A percentile compares a stretch with the other conserved stretches of the same genome.
Conservation (phyloP, 345 rosid species). For the Eucalyptus marginata region DNA sequence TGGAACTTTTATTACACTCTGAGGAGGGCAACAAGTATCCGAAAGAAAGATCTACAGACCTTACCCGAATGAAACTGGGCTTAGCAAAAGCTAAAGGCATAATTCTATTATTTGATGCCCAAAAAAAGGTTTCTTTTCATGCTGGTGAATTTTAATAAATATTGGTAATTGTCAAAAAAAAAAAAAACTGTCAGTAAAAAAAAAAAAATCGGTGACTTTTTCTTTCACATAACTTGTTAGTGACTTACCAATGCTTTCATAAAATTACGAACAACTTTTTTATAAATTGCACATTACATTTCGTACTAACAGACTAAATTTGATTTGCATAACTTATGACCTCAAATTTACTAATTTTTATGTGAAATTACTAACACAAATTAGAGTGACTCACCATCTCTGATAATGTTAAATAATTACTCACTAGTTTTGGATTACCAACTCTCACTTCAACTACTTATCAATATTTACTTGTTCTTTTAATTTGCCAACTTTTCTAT, state of each 20-base stretch:
- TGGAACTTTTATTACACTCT: too few relatives aligned
- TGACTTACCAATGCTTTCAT: background rate
- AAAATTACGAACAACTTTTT: background rate
- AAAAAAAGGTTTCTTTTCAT: background rate
- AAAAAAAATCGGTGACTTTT: background rate
- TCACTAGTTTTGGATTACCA: background rate
- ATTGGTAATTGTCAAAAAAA: background rate
- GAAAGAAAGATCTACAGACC: background rate
- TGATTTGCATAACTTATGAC: background rate
- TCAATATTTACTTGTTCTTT: rapidly evolving
- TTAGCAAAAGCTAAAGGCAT: background rate
- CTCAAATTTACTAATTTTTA: background rate
- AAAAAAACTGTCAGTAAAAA: rapidly evolving
- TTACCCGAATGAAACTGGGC: background rate
- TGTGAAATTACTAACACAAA: background rate
- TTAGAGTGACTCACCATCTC: background rate
- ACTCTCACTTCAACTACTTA: rapidly evolving
- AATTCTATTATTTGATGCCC: background rate
- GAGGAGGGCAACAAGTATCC: background rate
- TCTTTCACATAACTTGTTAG: background rate
- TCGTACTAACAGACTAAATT: rapidly evolving
- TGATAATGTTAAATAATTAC: background rate
- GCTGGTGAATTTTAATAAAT: background rate
- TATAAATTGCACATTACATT: background rate
- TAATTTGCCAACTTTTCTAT: background rate